These are phyloP conservation scores for Catharanthus roseus DNA, from an alignment of 257 asterid species.

Conservation along the genomic window DNA sequence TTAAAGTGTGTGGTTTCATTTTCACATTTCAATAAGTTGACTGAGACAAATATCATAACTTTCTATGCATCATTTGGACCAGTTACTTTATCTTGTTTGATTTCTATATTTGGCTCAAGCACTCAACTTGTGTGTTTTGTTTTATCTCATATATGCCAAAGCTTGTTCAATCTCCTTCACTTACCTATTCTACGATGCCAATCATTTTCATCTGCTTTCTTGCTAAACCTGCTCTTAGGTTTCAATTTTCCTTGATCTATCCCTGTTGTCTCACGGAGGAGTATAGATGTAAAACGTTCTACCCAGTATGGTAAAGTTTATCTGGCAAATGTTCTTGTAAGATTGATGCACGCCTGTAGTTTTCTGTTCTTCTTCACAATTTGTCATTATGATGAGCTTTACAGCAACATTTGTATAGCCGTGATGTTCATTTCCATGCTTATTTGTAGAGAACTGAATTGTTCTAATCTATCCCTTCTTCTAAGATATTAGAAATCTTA, in stretches of 20 bases:
- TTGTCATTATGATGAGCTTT: not conserved
- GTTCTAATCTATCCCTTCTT: not conserved
- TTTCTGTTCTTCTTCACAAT: not conserved
- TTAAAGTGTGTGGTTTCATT: not conserved
- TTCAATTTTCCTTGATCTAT: not conserved
- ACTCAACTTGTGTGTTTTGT: not conserved
- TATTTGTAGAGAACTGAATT: not conserved
- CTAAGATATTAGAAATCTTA: not conserved
- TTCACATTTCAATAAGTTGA: not conserved
- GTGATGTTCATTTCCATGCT: not conserved
- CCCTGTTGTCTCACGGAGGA: not conserved
- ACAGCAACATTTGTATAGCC: not conserved
- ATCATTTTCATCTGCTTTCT: not conserved
- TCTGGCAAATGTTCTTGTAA: not conserved
- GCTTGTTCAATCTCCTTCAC: not conserved
- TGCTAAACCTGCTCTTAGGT: not conserved
- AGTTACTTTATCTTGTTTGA: not conserved
- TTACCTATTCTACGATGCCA: not conserved
- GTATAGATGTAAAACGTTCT: not conserved
- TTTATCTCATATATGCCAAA: not conserved
- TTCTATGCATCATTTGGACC: not conserved
- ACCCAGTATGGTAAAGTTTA: not conserved
- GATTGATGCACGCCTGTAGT: not conserved
- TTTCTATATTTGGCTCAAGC: not conserved
- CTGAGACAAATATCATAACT: not conserved